Conservation (phyloP, 352 stramenopile species). For the Saprolegnia diclina region DNA sequence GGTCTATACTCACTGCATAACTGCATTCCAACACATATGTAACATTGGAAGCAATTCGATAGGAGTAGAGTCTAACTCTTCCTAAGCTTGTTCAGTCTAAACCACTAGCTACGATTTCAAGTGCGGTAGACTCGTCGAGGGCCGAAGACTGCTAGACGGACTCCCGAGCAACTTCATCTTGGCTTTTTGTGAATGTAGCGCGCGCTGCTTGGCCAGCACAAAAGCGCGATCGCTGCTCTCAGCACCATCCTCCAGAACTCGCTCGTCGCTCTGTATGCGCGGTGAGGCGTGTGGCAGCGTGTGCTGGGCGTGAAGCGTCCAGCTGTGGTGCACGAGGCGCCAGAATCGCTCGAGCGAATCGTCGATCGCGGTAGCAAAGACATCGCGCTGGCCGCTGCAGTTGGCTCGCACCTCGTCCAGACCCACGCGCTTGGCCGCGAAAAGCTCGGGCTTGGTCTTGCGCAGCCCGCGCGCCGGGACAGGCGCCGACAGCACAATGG, state of each 20-base stretch:
- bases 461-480: neutral
- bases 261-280: neutral
- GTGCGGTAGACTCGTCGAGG: no score
- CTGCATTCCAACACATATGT: no score
- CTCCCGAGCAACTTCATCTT: neutral
- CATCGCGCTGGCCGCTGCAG: neutral
- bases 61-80: no score
- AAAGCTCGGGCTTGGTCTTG: conserved; percentile 19
- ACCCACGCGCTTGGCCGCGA: neutral
- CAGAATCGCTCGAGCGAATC: neutral
- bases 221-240: neutral
- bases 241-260: neutral
- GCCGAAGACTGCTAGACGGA: neutral
- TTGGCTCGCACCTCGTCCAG: conserved; percentile 3
- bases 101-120: no score
- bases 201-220: no score
- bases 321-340: neutral
- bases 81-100: no score
- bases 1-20: no score
- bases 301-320: neutral
- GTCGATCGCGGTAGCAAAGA: neutral
- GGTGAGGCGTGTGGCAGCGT: neutral
- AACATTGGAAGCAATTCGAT: no score
- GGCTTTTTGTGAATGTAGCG: neutral
- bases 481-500: neutral